A percentile compares a stretch with the other conserved stretches of the same genome.
Evolutionary conservation across 2,329 filamentous ascomycete genomes (phyloP).

Genomic region (Penicillium crustosum): DNA sequence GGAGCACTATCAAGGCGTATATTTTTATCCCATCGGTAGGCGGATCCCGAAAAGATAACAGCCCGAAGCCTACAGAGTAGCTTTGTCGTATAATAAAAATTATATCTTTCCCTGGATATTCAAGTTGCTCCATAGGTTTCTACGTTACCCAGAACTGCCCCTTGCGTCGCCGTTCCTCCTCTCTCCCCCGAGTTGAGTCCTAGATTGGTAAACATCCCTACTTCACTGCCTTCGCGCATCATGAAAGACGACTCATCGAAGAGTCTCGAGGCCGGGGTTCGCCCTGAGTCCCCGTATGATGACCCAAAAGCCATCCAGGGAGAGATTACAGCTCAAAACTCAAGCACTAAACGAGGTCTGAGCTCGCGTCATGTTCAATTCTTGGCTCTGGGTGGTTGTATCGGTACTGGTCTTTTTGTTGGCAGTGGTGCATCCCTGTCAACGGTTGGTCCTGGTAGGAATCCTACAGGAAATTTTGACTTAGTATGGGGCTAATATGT

Average conservation of each 20-base stretch:
- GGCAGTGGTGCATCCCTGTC: slow-evolving; percentile 50
- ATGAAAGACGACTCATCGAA: slow-evolving; percentile 10
- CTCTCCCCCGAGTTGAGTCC: not conserved
- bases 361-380: slow-evolving; percentile 34
- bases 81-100: not conserved
- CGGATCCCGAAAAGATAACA: not conserved
- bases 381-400: slow-evolving; percentile 32
- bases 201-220: not conserved
- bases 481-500: not conserved
- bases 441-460: slow-evolving; percentile 46
- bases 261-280: slow-evolving; percentile 6
- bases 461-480: too few relatives aligned
- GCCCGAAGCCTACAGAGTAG: not conserved
- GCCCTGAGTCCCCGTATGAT: not conserved
- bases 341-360: slow-evolving; percentile 24
- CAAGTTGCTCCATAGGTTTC: not conserved
- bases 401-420: slow-evolving; percentile 57
- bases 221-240: not conserved
- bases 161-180: not conserved
- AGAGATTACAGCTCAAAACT: slow-evolving; percentile 5
- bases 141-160: not conserved
- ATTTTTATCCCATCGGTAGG: not conserved
- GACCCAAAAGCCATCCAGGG: slow-evolving; percentile 11
- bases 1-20: not conserved
- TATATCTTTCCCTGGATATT: not conserved